These are phyloP conservation scores for Linaria vulgaris DNA, from an alignment of 257 asterid genomes.

Conservation along the genomic window DNA sequence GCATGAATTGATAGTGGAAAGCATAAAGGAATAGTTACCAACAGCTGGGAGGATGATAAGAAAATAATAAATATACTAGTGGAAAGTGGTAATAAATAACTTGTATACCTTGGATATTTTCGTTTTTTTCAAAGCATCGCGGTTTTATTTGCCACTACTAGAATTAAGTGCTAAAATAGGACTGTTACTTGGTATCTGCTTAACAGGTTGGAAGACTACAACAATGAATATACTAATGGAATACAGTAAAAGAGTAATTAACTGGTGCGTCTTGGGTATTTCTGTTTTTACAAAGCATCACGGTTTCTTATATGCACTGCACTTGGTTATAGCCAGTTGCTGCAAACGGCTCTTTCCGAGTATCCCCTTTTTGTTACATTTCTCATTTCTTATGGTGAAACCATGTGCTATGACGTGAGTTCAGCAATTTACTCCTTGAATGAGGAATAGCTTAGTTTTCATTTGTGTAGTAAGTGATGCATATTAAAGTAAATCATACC, in stretches of 20 bases:
- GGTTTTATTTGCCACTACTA: background rate
- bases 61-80: background rate
- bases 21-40: background rate
- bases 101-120: conserved; percentile 1
- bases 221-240: no score
- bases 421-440: background rate
- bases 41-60: background rate
- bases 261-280: no score
- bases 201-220: no score
- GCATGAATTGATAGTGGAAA: background rate
- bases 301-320: no score
- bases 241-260: no score
- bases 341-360: no score
- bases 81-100: background rate
- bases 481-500: conserved; percentile 1
- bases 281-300: no score
- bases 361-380: background rate
- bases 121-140: background rate
- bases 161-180: background rate
- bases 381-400: background rate
- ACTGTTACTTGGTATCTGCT: background rate
- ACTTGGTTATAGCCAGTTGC: no score
- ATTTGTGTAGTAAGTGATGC: background rate
- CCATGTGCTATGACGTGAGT: background rate
- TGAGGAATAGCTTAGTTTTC: background rate